Conservation (phyloP, 2,329 filamentous ascomycete species). For the Cladosporium sp. region DNA sequence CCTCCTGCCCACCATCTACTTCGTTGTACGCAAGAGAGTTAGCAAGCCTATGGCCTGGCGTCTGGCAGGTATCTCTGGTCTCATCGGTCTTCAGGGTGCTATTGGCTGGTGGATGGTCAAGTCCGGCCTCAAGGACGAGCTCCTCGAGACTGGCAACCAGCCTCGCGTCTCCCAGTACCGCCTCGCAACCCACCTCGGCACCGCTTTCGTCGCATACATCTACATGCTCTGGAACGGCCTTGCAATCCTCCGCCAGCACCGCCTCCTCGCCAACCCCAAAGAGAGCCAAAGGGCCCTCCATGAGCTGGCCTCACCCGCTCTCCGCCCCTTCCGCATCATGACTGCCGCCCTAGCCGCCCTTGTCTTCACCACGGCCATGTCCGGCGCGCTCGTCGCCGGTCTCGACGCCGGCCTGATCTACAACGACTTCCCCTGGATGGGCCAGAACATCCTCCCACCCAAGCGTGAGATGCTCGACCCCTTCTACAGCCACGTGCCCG, state of each 20-base stretch:
- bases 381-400: constrained; percentile 88
- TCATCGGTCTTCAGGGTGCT: constrained; percentile 93
- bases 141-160: constrained; percentile 87
- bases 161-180: constrained; percentile 95
- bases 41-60: constrained; percentile 75
- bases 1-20: constrained; percentile 83
- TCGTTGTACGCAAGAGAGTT: constrained; percentile 78
- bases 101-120: constrained; percentile 99
- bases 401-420: constrained; percentile 97
- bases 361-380: constrained; percentile 89
- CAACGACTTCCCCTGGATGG: constrained; percentile 98
- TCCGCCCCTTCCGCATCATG: constrained; percentile 72
- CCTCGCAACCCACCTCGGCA: constrained; percentile 82
- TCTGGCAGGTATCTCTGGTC: constrained; percentile 76
- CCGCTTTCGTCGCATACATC: constrained; percentile 89
- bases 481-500: constrained; percentile 79
- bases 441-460: constrained; percentile 77
- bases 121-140: constrained; percentile 90
- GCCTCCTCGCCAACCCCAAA: constrained; percentile 68
- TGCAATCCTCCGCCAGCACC: constrained; percentile 75
- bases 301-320: constrained; percentile 65
- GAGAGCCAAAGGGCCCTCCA: constrained; percentile 58
- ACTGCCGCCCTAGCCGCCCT: constrained; percentile 71
- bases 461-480: constrained; percentile 78
- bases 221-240: constrained; percentile 93